These are phyloP conservation scores for Rubus idaeus DNA, from an alignment of 306 rosid species.

Conservation along the genomic window DNA sequence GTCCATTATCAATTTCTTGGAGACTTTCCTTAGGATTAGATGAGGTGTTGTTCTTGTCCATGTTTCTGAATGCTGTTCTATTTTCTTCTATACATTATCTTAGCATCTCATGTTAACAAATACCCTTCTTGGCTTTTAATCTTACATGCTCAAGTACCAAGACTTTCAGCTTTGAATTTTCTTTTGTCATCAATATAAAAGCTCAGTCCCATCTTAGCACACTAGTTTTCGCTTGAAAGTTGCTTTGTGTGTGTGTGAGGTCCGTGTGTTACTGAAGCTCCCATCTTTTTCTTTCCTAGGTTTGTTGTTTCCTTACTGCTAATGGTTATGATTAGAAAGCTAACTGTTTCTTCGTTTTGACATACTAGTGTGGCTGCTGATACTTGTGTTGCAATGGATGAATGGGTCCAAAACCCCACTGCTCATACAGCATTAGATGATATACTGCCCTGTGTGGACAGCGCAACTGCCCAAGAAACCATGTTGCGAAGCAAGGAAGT, in stretches of 20 bases:
- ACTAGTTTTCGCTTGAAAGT: not conserved
- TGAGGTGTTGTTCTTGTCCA: not conserved
- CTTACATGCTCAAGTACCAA: not conserved
- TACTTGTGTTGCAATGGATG: constrained; percentile 51
- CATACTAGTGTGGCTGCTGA: constrained; percentile 40
- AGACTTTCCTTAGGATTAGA: not conserved
- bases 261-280: not conserved
- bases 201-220: not conserved
- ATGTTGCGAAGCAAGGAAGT: constrained; percentile 47
- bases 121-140: not conserved
- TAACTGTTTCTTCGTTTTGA: not conserved
- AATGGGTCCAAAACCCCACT: constrained; percentile 44
- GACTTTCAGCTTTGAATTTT: not conserved
- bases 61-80: not conserved
- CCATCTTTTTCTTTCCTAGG: not conserved
- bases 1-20: not conserved
- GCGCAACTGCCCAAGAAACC: constrained; percentile 45
- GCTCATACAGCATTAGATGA: constrained; percentile 49
- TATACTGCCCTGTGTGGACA: constrained; percentile 47
- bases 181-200: not conserved
- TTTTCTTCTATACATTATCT: too few species aligned
- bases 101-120: not conserved
- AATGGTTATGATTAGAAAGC: not conserved
- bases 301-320: not conserved
- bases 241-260: not conserved